Conservation (phyloP, 768 basidiomycete species). For the Hericium alpestre region DNA sequence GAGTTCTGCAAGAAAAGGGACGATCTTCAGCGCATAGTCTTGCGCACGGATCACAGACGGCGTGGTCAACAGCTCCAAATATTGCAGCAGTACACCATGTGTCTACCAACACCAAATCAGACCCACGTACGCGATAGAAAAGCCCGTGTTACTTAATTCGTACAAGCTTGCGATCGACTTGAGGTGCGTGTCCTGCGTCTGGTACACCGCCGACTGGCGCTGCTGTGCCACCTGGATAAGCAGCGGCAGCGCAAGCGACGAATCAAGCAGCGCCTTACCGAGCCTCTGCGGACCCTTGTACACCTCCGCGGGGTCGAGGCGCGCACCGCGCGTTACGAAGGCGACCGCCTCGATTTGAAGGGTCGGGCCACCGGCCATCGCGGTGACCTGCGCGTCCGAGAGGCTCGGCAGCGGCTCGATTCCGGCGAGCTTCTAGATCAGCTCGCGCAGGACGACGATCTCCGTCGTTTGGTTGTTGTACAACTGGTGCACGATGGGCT, state of each 20-base stretch:
- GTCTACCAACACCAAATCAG: slow-evolving; percentile 38
- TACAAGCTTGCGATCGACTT: slow-evolving; percentile 83
- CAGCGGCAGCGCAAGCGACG: slow-evolving; percentile 72
- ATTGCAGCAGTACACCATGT: slow-evolving; percentile 87
- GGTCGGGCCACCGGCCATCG: slow-evolving; percentile 84
- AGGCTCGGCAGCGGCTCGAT: slow-evolving; percentile 85
- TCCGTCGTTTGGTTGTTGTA: slow-evolving; percentile 76
- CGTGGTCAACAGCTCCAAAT: slow-evolving; percentile 76
- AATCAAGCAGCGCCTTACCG: slow-evolving; percentile 55
- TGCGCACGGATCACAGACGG: slow-evolving; percentile 56
- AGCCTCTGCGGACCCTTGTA: slow-evolving; percentile 60
- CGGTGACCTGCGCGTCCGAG: slow-evolving; percentile 77
- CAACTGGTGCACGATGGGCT: slow-evolving; percentile 87
- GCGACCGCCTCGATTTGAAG: slow-evolving; percentile 83
- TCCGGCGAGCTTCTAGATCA: slow-evolving; percentile 93
- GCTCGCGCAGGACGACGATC: slow-evolving; percentile 81
- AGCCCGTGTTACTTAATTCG: slow-evolving; percentile 56
- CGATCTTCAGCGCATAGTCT: slow-evolving; percentile 62
- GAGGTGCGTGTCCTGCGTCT: slow-evolving; percentile 61
- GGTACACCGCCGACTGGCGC: slow-evolving; percentile 74
- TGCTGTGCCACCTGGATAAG: slow-evolving; percentile 89
- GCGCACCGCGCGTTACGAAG: slow-evolving; percentile 65
- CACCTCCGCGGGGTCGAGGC: slow-evolving; percentile 54
- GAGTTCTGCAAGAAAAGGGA: slow-evolving; percentile 69
- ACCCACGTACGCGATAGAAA: slow-evolving; percentile 12